Percentiles rank a stretch among this genome's conserved stretches.
Evolutionary conservation across 768 basidiomycete species (phyloP).

Genomic region (Chalciporus sphaerocephalus): DNA sequence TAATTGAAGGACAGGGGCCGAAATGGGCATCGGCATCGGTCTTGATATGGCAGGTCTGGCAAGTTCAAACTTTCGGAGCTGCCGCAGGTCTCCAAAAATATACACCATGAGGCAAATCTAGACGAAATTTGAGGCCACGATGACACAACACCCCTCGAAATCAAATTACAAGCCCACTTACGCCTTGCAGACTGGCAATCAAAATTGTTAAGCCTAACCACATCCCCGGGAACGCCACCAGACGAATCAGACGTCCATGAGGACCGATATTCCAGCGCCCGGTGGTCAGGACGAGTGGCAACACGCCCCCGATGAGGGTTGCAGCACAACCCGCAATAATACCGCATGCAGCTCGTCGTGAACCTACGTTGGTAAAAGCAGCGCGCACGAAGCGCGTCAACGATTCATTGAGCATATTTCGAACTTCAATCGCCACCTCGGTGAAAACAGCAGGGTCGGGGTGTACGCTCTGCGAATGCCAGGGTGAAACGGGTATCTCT

Average conservation of each 20-base stretch:
- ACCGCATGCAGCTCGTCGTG: slow-evolving; percentile 63
- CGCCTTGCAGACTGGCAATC: slow-evolving; percentile 61
- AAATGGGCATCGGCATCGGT: slow-evolving; percentile 24
- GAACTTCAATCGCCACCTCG: slow-evolving; percentile 55
- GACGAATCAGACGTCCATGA: slow-evolving; percentile 48
- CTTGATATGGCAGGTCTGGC: slow-evolving; percentile 60
- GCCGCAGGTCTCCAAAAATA: slow-evolving; percentile 73
- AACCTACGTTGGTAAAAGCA: slow-evolving; percentile 67
- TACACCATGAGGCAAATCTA: slow-evolving; percentile 69
- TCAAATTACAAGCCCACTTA: slow-evolving; percentile 28
- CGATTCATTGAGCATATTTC: slow-evolving; percentile 56
- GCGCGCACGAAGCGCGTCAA: slow-evolving; percentile 64
- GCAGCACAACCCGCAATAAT: slow-evolving; percentile 57
- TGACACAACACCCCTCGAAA: background rate
- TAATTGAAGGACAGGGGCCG: slow-evolving; percentile 10
- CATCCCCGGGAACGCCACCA: slow-evolving; percentile 59
- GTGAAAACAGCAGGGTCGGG: slow-evolving; percentile 65
- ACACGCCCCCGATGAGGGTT: slow-evolving; percentile 42
- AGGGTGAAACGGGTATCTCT: slow-evolving; percentile 9
- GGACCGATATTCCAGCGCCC: slow-evolving; percentile 33
- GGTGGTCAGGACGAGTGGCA: slow-evolving; percentile 48
- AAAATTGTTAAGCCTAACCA: slow-evolving; percentile 66
- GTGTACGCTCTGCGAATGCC: slow-evolving; percentile 37
- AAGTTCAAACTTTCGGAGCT: slow-evolving; percentile 77
- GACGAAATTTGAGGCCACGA: slow-evolving; percentile 6